Conservation (phyloP, 192 early-diverging fungal genomes). For the Backusella circina region DNA sequence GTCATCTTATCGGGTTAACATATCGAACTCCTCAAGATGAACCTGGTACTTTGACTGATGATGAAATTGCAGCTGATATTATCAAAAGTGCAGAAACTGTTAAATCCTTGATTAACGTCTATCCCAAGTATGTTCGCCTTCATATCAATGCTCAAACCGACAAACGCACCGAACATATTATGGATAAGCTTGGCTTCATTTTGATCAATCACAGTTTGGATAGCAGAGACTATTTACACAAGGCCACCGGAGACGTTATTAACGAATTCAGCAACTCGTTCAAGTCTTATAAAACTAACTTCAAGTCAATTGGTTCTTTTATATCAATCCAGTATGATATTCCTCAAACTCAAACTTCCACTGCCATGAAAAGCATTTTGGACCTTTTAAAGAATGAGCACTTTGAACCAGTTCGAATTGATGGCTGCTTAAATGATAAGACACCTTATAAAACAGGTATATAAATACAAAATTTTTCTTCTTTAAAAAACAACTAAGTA, state of each 20-base stretch:
- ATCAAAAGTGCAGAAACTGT: conserved; percentile 32
- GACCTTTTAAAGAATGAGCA: conserved; percentile 30
- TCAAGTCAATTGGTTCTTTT: conserved; percentile 35
- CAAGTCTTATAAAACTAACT: conserved; percentile 29
- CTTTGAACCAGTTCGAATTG: conserved; percentile 44
- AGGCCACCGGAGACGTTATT: conserved; percentile 27
- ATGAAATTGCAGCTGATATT: conserved; percentile 34
- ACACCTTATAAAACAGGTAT: conserved; percentile 10
- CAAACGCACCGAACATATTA: conserved; percentile 31
- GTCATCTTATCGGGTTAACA: conserved; percentile 46
- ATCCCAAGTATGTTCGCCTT: conserved; percentile 45
- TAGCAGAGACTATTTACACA: conserved; percentile 37
- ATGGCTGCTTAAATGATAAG: conserved; percentile 41
- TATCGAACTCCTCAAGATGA: conserved; percentile 43
- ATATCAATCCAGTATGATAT: conserved; percentile 43
- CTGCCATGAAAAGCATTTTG: conserved; percentile 34
- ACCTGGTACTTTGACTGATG: conserved; percentile 30
- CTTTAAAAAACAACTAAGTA: not conserved
- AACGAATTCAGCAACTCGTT: conserved; percentile 32
- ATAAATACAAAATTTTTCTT: not conserved
- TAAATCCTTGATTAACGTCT: conserved; percentile 33
- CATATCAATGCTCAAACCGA: conserved; percentile 35
- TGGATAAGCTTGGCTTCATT: conserved; percentile 35
- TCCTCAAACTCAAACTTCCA: conserved; percentile 30
- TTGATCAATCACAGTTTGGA: conserved; percentile 42